Evolutionary conservation across 345 rosid genomes (phyloP), one percentile per base, ranked within the genome.

Genomic region (Linum tenue): DNA sequence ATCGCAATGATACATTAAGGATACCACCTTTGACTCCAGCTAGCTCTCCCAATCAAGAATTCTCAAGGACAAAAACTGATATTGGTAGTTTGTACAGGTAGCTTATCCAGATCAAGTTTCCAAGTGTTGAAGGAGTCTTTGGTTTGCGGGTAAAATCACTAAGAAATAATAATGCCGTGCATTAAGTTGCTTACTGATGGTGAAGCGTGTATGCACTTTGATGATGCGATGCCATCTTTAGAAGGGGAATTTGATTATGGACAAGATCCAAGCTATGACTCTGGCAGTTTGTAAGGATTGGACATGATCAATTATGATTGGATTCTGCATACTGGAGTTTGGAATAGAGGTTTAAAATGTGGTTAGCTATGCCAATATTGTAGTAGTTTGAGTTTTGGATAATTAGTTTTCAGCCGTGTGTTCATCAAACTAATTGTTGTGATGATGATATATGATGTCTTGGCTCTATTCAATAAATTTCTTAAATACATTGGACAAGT

Each of bases 131-230:
- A 22, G 31, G 98, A 14, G 95, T 96, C 39, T 92, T 89, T 81
- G 83, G 91, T 66, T 79, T 86, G 67, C 70, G 87, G 75, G 96
- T 92, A 59, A 87, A 81, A 75, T 87, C 86, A 70, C 43, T 92
- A 71, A 85, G 98, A 83, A n/a, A n/a, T n/a, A n/a, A n/a, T n/a
- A n/a, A 62, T 70, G 3, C 85, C 80, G 70, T 89, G 98, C 81
- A 82, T 92, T 72, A 89, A 89, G 66, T 75, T 92, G 76, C 90
- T 92, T 63, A 84, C 95, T 65, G 96, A 92, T 78, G 89, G 89
- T 65, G 98, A 92, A 72, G 95, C 95, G 73, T 95, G 95, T 65
- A 74, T 89, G 71, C 95, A 92, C 80, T 92, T 92, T 74, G 95
- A 92, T 3, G 98, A 92, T 43, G 95, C 85, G 75, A 92, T 92